Percentiles rank a stretch among this genome's conserved stretches.
Conservation (phyloP, 1,284 basidiomycete species). For the Pisolithus thermaeus region DNA sequence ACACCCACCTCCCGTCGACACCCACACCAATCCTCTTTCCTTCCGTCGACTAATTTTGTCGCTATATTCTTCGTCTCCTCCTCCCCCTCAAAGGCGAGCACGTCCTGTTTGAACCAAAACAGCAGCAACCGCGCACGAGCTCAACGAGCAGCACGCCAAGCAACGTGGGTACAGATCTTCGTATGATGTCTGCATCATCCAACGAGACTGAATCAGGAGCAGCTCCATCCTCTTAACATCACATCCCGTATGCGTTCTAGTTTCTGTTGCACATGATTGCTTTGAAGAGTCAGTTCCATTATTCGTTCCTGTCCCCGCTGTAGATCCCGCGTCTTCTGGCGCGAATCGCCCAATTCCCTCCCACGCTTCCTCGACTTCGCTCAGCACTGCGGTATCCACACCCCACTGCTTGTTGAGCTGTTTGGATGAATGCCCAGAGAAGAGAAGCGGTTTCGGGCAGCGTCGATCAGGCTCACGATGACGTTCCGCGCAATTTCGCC, state of each 20-base stretch:
- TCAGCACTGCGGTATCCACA: constrained; percentile 90
- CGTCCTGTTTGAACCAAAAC: constrained; percentile 78
- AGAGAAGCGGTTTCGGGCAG: constrained; percentile 67
- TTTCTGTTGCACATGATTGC: constrained; percentile 10
- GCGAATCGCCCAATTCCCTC: constrained; percentile 33
- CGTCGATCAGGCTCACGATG: constrained; percentile 83
- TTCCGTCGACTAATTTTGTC: constrained; percentile 35
- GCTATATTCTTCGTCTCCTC: constrained; percentile 26
- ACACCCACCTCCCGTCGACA: constrained; percentile 77
- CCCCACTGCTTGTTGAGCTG: constrained; percentile 88
- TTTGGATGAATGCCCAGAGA: constrained; percentile 71
- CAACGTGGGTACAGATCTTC: constrained; percentile 79
- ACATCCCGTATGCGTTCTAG: constrained; percentile 52
- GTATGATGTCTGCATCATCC: constrained; percentile 74
- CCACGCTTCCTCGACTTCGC: constrained; percentile 77
- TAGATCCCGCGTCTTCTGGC: neutral
- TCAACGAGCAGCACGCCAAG: constrained; percentile 80
- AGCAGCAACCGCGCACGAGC: constrained; percentile 84
- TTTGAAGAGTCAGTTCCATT: neutral
- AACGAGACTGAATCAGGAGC: constrained; percentile 47
- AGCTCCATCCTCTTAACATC: constrained; percentile 63
- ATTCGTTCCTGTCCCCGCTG: neutral
- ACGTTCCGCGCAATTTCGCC: constrained; percentile 90
- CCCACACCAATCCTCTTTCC: constrained; percentile 67
- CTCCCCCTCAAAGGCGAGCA: constrained; percentile 36